A percentile compares a stretch with the other conserved stretches of the same genome.
These are phyloP conservation scores for Aschersonia sp. DNA, from an alignment of 2,329 filamentous ascomycete species.

Conservation along the genomic window DNA sequence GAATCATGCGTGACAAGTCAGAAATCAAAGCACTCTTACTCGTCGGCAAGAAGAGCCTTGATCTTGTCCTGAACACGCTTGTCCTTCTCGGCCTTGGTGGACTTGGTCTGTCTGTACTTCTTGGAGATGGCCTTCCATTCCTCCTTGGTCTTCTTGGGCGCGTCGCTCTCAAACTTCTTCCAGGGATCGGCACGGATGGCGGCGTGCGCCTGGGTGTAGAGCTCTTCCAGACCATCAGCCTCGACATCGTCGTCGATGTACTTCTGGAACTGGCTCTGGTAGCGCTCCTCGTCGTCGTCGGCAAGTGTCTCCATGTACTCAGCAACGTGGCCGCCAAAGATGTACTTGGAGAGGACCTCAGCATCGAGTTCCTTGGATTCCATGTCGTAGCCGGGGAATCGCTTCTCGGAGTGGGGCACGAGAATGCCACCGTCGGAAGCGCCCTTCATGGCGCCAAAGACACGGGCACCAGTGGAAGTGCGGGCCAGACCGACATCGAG, in stretches of 20 bases:
- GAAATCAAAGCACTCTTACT: constrained; percentile 10
- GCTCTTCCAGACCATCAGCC: constrained; percentile 91
- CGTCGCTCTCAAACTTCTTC: constrained; percentile 71
- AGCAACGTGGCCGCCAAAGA: constrained; percentile 93
- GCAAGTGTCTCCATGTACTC: constrained; percentile 99
- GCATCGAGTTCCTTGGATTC: constrained; percentile 96
- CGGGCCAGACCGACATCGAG: constrained; percentile 95
- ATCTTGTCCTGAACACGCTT: constrained; percentile 83
- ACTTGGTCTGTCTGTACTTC: constrained; percentile 71
- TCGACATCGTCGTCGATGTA: constrained; percentile 97
- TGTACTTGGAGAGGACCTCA: constrained; percentile 97
- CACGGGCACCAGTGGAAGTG: constrained; percentile 94
- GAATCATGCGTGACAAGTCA: no score
- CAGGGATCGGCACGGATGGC: constrained; percentile 95
- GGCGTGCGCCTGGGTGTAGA: constrained; percentile 90
- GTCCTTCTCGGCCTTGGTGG: constrained; percentile 70
- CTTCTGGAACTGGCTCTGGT: constrained; percentile 94
- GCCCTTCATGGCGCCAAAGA: constrained; percentile 99
- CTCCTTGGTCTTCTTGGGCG: constrained; percentile 89
- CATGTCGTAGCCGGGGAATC: constrained; percentile 97
- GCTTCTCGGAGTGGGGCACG: constrained; percentile 97
- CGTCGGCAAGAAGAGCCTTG: constrained; percentile 53
- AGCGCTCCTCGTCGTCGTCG: constrained; percentile 99
- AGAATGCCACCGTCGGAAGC: constrained; percentile 95
- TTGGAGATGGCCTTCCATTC: constrained; percentile 91